These are phyloP conservation scores for Sporobolomyces pararoseus DNA, from an alignment of 768 basidiomycete genomes.

Conservation along the genomic window DNA sequence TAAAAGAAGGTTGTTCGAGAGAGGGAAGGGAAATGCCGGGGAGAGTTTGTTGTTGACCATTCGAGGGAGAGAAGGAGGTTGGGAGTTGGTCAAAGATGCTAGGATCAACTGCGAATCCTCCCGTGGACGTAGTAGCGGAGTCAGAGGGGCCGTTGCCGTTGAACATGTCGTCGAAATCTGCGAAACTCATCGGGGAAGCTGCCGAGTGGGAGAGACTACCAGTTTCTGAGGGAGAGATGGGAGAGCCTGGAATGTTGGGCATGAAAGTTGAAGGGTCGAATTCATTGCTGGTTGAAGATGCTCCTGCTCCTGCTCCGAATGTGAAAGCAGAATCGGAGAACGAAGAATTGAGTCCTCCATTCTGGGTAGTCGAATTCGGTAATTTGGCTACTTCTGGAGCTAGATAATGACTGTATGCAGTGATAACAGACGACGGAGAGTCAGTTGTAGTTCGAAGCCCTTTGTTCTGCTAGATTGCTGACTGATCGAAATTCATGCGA, in stretches of 20 bases:
- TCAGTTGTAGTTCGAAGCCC: too few species aligned
- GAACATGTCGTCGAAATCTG: slow-evolving; percentile 35
- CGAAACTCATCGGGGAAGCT: slow-evolving; percentile 30
- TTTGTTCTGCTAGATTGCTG: too few species aligned
- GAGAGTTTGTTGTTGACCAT: not conserved
- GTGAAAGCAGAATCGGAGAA: slow-evolving; percentile 29
- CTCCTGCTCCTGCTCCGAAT: not conserved
- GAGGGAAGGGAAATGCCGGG: slow-evolving; percentile 1
- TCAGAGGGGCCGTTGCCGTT: not conserved
- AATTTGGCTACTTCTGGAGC: slow-evolving; percentile 39
- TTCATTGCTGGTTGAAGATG: not conserved
- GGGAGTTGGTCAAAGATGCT: slow-evolving; percentile 9
- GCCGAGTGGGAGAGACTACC: slow-evolving; percentile 20
- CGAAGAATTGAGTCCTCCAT: not conserved
- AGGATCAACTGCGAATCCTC: slow-evolving; percentile 35
- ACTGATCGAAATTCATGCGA: not conserved
- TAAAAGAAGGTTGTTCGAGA: not conserved
- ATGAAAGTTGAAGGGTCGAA: slow-evolving; percentile 38
- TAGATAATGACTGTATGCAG: slow-evolving; percentile 31
- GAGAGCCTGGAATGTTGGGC: slow-evolving; percentile 37
- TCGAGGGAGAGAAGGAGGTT: not conserved
- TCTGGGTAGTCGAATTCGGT: not conserved
- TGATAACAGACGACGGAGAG: not conserved
- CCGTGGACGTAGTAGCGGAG: not conserved
- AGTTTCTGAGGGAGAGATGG: slow-evolving; percentile 34